A percentile compares a stretch with the other conserved stretches of the same genome.
These are phyloP conservation scores for Schizonepeta tenuifolia DNA, from an alignment of 257 asterid species.

Conservation along the genomic window DNA sequence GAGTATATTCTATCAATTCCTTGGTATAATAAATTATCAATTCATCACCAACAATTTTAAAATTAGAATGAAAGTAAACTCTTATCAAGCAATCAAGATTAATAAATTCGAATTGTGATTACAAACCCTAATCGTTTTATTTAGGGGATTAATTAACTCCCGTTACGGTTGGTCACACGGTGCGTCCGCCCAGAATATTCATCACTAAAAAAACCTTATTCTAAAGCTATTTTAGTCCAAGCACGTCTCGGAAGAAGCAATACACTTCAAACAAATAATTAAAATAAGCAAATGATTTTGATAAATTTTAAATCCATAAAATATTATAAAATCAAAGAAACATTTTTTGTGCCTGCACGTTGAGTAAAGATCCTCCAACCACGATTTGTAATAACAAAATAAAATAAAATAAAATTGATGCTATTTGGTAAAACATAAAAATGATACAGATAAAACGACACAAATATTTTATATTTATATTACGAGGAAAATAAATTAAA, in stretches of 20 bases:
- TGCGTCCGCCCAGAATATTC: too few relatives aligned
- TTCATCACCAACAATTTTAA: too few relatives aligned
- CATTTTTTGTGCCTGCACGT: conserved; percentile 36
- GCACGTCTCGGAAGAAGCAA: not conserved
- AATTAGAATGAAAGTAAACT: too few relatives aligned
- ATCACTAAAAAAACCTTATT: not conserved
- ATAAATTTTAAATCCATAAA: not conserved
- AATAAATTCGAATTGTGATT: too few relatives aligned
- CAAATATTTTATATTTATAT: not conserved
- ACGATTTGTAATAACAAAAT: not conserved
- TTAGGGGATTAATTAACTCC: too few relatives aligned
- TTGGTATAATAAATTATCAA: too few relatives aligned
- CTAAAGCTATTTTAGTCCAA: not conserved
- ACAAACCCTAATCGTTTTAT: too few relatives aligned
- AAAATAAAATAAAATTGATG: not conserved
- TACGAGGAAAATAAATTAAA: not conserved
- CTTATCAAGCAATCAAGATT: too few relatives aligned
- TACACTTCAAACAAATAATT: not conserved
- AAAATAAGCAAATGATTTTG: not conserved
- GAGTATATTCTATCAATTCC: too few relatives aligned
- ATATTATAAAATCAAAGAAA: not conserved
- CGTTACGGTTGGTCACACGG: too few relatives aligned
- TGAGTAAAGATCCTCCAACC: conserved; percentile 2
- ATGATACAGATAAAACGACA: not conserved
- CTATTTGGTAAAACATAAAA: not conserved